Base-by-base conservation (phyloP, 768 basidiomycete genomes). In the Leucocoprinus birnbaumii region DNA sequence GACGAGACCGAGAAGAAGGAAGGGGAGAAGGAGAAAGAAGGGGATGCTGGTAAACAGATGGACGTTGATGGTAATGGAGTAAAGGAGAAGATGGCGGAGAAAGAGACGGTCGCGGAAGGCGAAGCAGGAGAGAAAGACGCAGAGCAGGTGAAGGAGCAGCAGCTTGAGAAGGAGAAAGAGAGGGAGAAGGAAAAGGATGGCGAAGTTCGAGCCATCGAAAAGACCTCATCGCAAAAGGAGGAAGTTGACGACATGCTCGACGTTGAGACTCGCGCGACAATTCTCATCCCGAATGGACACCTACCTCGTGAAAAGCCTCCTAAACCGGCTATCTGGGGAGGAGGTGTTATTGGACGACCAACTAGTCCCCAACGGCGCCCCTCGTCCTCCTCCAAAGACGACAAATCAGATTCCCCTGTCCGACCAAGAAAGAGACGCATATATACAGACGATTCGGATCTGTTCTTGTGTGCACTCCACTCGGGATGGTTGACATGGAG, bases 381-480 rank as follows among this genome's bases (percentile, higher is more conserved):
- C 24, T 51, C 43, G 9, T n/a, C 44, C 9, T 26, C 51, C 48
- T 27, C 56, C 3, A 35, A 48, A 22, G 11, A 51, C 24, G 56
- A 53, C n/a, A 53, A 53, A 43, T 11, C 40, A 19, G 51, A 53
- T 18, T 24, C 48, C 21, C 50, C 40, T 19, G 40, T 22, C 16
- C 54, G 54, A 22, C 54, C 54, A 31, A 72, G 82, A n/a, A 71
- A 84, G 45, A 76, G 54, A 24, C 60, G 60, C n/a, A 57, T 89
- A 34, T 90, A 90, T 69, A 90, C 88, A 0, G 87, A 90, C 67
- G 88, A 90, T 67, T 88, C 86, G 8, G 85, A 89, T 61, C 63
- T 89, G 48, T 82, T 87, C 62, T 63, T 85, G 38, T 86, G 85
- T 53, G 86, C 85, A 1, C 67, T 90, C 44, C 88, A 90, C 60